Percentiles rank a stretch among this genome's conserved stretches.
phyloP scores from a whole-genome alignment of 1,139 yeast genomes.

The Saccharomyces hybrid region DNA sequence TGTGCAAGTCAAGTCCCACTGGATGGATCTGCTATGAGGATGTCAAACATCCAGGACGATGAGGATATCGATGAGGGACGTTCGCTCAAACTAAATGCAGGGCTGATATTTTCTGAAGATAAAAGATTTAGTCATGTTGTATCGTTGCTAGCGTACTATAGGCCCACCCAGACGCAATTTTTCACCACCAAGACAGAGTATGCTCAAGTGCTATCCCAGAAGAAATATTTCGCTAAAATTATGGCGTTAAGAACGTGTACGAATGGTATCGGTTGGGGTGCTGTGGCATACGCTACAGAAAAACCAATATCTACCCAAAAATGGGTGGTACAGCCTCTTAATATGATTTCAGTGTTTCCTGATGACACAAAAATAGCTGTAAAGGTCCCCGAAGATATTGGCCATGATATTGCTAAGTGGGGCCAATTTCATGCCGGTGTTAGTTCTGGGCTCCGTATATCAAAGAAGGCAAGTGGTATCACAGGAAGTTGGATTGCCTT shows the following conservation, averaged over 20 bases:
- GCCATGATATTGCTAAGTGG: slow-evolving; percentile 59
- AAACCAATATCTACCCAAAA: slow-evolving; percentile 78
- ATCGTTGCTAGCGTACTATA: slow-evolving; percentile 33
- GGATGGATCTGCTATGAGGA: slow-evolving; percentile 2
- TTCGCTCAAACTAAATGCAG: slow-evolving; percentile 18
- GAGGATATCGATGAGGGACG: slow-evolving; percentile 17
- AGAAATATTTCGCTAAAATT: slow-evolving; percentile 55
- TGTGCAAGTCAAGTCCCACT: slow-evolving; percentile 7
- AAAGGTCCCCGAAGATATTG: slow-evolving; percentile 44
- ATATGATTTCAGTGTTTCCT: slow-evolving; percentile 64
- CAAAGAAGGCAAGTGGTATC: slow-evolving; percentile 60
- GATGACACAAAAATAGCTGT: slow-evolving; percentile 55
- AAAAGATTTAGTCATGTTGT: slow-evolving; percentile 74
- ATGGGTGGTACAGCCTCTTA: slow-evolving; percentile 70
- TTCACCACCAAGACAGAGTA: slow-evolving; percentile 22
- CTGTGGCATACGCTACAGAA: slow-evolving; percentile 61
- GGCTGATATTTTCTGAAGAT: slow-evolving; percentile 67
- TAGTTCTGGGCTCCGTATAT: slow-evolving; percentile 74
- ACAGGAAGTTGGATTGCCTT: slow-evolving; percentile 90
- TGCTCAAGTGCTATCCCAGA: slow-evolving; percentile 31
- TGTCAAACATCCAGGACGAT: slow-evolving; percentile 9
- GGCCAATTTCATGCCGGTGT: slow-evolving; percentile 92
- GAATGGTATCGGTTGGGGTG: slow-evolving; percentile 68
- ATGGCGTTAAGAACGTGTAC: slow-evolving; percentile 70
- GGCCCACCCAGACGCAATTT: slow-evolving; percentile 21